Conservation (phyloP, 169 alveolate species). For the Plasmodium vivax region DNA sequence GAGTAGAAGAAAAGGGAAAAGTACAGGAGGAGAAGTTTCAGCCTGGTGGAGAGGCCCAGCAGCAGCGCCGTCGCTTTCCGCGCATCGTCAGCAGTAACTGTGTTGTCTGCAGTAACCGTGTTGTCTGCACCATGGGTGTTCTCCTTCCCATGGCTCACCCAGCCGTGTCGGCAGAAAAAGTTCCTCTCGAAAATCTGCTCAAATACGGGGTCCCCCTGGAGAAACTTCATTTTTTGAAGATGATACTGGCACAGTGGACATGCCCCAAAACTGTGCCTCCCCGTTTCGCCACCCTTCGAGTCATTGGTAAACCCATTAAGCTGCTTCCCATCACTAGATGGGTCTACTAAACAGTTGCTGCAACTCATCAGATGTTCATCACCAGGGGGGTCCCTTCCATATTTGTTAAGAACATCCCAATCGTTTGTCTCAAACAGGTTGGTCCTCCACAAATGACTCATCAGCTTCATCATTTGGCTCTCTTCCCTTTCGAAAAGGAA, state of each 20-base stretch:
- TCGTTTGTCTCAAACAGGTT: constrained; percentile 10
- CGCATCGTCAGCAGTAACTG: too few species aligned
- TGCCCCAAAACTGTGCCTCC: constrained; percentile 1
- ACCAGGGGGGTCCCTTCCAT: not conserved
- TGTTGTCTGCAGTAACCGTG: not conserved
- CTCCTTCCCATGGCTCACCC: not conserved
- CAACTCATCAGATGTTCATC: not conserved
- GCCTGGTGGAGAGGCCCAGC: not conserved
- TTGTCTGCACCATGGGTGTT: not conserved
- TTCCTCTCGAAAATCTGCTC: not conserved
- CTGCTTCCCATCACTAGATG: not conserved
- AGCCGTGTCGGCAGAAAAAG: not conserved
- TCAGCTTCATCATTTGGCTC: constrained; percentile 1
- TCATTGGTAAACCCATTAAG: not conserved
- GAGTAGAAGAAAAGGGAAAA: constrained; percentile 21
- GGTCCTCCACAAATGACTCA: not conserved
- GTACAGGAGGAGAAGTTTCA: constrained; percentile 25
- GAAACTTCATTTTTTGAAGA: not conserved
- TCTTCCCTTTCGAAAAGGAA: constrained; percentile 15
- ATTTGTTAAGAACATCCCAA: constrained; percentile 3
- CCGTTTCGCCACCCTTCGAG: not conserved
- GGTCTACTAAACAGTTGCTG: not conserved
- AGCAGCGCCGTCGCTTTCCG: not conserved
- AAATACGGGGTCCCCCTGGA: constrained; percentile 7
- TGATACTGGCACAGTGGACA: constrained; percentile 24